Conservation (phyloP, 2,329 filamentous ascomycete genomes). For the Aspergillus proliferans region DNA sequence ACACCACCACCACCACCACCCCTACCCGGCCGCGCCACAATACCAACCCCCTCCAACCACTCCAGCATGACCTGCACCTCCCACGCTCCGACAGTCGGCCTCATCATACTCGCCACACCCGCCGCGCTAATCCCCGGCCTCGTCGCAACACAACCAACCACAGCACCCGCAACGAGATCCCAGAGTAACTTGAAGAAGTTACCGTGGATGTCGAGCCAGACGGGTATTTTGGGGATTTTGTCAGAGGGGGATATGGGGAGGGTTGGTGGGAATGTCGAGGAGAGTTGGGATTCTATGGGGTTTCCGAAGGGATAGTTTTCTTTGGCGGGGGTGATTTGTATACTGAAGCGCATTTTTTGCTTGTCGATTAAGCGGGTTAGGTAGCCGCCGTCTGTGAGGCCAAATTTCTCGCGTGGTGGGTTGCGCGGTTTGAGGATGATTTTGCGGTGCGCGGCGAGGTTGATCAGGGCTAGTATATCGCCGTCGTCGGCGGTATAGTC, state of each 20-base stretch:
- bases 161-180: slow-evolving; percentile 36
- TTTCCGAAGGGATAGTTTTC: slow-evolving; percentile 36
- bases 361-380: slow-evolving; percentile 43
- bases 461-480: slow-evolving; percentile 38
- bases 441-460: slow-evolving; percentile 32
- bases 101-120: slow-evolving; percentile 32
- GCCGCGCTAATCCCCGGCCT: slow-evolving; percentile 34
- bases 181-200: slow-evolving; percentile 32
- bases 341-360: slow-evolving; percentile 34
- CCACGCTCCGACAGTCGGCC: slow-evolving; percentile 36
- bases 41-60: slow-evolving; percentile 32
- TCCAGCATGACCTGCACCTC: slow-evolving; percentile 36
- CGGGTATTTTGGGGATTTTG: slow-evolving; percentile 30
- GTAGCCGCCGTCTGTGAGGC: slow-evolving; percentile 43
- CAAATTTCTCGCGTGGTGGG: slow-evolving; percentile 40
- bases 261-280: slow-evolving; percentile 19
- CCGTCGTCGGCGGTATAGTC: slow-evolving; percentile 38
- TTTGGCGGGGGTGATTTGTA: slow-evolving; percentile 33
- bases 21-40: slow-evolving; percentile 8
- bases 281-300: slow-evolving; percentile 20
- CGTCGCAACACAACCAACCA: slow-evolving; percentile 37
- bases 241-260: slow-evolving; percentile 1
- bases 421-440: slow-evolving; percentile 33
- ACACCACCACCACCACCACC: background rate
- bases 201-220: slow-evolving; percentile 46